These are phyloP conservation scores for Fagopyrum tataricum DNA, from an alignment of 148 eudicot species.

Conservation along the genomic window DNA sequence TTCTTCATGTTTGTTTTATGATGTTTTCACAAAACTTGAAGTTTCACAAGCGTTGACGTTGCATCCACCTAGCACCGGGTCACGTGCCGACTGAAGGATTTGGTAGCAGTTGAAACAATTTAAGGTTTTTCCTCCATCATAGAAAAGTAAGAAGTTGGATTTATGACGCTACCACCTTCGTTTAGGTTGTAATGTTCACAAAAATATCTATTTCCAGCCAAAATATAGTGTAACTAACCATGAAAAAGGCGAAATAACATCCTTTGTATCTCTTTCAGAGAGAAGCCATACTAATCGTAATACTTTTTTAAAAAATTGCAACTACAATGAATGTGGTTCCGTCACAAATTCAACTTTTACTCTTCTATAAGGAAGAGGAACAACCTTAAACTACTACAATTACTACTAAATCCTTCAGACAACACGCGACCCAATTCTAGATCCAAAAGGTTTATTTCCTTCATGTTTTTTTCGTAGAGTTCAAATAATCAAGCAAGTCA, in stretches of 20 bases:
- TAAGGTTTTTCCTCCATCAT: neutral
- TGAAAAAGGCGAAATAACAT: neutral
- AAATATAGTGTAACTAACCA: neutral
- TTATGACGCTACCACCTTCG: neutral
- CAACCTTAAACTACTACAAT: neutral
- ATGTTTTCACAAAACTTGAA: too few relatives aligned
- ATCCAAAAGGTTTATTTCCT: constrained; percentile 44
- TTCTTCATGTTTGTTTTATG: too few relatives aligned
- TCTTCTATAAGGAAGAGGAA: neutral
- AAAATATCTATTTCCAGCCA: neutral
- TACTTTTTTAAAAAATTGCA: neutral
- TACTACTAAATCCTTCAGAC: constrained; percentile 19
- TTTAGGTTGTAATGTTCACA: neutral
- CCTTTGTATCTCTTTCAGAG: neutral
- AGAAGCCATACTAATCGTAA: too few relatives aligned
- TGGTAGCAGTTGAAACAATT: neutral
- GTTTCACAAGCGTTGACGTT: too few relatives aligned
- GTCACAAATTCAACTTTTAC: neutral
- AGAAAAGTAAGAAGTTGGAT: neutral
- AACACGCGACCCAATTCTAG: constrained; percentile 27
- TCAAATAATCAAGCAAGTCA: neutral
- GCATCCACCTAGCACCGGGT: constrained; percentile 23
- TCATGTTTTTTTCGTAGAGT: constrained; percentile 43
- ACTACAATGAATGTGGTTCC: neutral
- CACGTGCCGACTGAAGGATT: constrained; percentile 31